phyloP scores from a whole-genome alignment of 2,329 filamentous ascomycete genomes.

The Cladosporium sphaerospermum region DNA sequence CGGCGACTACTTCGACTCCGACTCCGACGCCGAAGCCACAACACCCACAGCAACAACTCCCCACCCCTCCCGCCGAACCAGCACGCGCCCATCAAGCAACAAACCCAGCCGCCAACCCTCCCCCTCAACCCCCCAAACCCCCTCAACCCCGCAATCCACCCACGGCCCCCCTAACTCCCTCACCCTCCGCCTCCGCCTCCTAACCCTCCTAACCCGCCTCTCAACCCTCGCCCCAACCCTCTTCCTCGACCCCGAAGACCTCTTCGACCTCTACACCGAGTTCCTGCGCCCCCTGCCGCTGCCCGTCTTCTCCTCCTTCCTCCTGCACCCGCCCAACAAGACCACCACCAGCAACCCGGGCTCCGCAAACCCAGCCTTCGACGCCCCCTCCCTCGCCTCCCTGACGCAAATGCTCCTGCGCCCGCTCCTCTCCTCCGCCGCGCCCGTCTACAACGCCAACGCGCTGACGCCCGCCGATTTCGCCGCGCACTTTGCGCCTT shows the following conservation, averaged over 20 bases:
- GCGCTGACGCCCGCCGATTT: slow-evolving; percentile 46
- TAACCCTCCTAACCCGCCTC: slow-evolving; percentile 45
- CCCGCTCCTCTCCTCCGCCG: slow-evolving; percentile 41
- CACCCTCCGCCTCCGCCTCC: slow-evolving; percentile 55
- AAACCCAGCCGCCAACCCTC: slow-evolving; percentile 32
- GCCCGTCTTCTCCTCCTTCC: slow-evolving; percentile 51
- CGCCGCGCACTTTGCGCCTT: slow-evolving; percentile 58
- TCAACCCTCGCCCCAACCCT: slow-evolving; percentile 34
- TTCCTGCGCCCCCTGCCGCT: slow-evolving; percentile 54
- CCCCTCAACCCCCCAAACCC: slow-evolving; percentile 57
- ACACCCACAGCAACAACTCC: slow-evolving; percentile 44
- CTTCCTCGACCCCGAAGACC: slow-evolving; percentile 47
- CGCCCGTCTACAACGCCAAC: slow-evolving; percentile 34
- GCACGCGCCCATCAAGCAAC: slow-evolving; percentile 32
- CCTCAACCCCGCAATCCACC: slow-evolving; percentile 56
- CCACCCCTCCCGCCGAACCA: slow-evolving; percentile 52
- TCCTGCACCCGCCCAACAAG: no score
- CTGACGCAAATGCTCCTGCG: slow-evolving; percentile 50
- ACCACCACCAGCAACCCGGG: slow-evolving; percentile 25
- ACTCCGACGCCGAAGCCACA: slow-evolving; percentile 14
- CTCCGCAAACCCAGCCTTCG: slow-evolving; percentile 5
- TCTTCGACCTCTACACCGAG: slow-evolving; percentile 55
- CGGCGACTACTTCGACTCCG: slow-evolving; percentile 30
- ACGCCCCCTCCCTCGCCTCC: slow-evolving; percentile 39
- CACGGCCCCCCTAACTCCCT: slow-evolving; percentile 49